phyloP scores from a whole-genome alignment of 345 rosid species.

The Alliaria petiolata region DNA sequence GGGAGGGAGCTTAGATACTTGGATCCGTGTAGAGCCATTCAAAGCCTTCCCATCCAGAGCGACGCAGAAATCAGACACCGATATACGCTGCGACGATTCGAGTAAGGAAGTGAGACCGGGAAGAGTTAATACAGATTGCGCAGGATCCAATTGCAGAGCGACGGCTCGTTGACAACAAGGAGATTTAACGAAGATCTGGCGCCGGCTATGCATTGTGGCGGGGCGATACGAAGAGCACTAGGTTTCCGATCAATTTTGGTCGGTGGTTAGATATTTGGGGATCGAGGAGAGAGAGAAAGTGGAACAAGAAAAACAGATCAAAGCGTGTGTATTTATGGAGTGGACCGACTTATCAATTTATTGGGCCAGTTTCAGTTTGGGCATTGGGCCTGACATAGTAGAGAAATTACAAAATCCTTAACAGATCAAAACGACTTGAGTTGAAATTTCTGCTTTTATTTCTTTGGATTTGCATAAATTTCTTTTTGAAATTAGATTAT shows the following conservation, averaged over 20 bases:
- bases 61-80: slow-evolving; percentile 44
- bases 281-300: not conserved
- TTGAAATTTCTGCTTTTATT: too few species aligned
- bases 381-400: not conserved
- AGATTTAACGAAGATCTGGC: slow-evolving; percentile 51
- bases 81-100: slow-evolving; percentile 15
- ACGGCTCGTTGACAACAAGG: slow-evolving; percentile 25
- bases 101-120: slow-evolving; percentile 35
- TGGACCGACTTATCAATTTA: slow-evolving; percentile 4
- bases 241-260: slow-evolving; percentile 26
- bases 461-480: too few species aligned
- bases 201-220: slow-evolving; percentile 3
- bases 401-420: not conserved
- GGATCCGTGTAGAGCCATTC: slow-evolving; percentile 40
- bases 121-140: slow-evolving; percentile 40
- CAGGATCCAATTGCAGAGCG: slow-evolving; percentile 42
- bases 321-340: not conserved
- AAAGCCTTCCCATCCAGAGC: slow-evolving; percentile 59
- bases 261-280: not conserved
- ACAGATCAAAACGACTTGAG: too few species aligned
- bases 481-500: not conserved
- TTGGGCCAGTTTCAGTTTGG: not conserved
- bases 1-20: slow-evolving; percentile 41
- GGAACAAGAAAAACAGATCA: accelerated
- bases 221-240: not conserved